Base-by-base conservation (phyloP, 345 rosid species). In the Syzygium oleosum region DNA sequence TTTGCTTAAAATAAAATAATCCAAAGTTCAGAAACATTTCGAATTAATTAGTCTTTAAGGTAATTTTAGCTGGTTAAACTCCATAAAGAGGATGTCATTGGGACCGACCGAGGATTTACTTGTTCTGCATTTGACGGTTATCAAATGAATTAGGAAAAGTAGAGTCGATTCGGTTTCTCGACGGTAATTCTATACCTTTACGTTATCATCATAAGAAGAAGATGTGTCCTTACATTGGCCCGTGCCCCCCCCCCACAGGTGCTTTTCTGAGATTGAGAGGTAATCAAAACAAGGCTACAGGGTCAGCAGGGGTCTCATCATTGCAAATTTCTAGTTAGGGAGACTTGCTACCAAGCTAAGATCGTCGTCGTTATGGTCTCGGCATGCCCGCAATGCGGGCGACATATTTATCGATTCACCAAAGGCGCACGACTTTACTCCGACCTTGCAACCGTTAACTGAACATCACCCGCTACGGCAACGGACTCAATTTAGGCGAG, bases 321-420 rank as follows among this genome's bases (percentile, higher is more conserved):
- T 63, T 0, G 0, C 12, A 2, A 34, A 34, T 73, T 34, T 2
- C 80, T 9, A 34, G 31, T n/a, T 61, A 61, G 14, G 34, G 19
- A n/a, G 7, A 19, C 46, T 19, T 4, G 4, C 4, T 17, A 73
- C 17, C 12, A 8, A 68, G 38, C 11, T 3, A 14, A 29, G 77
- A 29, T 15, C 1, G 0, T 2, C 0, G 21, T 14, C 29, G 77
- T 63, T 19, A 63, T 63, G 17, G 17, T 31, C 78, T 65, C 0
- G 6, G 0, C 6, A 16, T 65, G 34, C 6, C 6, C 0, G 0
- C 31, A 1, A n/a, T 0, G 19, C 19, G 2, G 2, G 15, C 0
- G 38, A n/a, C 5, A 0, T 2, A n/a, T n/a, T 2, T 61, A 14
- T 6, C 68, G 3, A n/a, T n/a, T 61, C 31, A n/a, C 29, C 5